phyloP scores from a whole-genome alignment of 1,139 yeast genomes.

The Candida tetrigidarum region DNA sequence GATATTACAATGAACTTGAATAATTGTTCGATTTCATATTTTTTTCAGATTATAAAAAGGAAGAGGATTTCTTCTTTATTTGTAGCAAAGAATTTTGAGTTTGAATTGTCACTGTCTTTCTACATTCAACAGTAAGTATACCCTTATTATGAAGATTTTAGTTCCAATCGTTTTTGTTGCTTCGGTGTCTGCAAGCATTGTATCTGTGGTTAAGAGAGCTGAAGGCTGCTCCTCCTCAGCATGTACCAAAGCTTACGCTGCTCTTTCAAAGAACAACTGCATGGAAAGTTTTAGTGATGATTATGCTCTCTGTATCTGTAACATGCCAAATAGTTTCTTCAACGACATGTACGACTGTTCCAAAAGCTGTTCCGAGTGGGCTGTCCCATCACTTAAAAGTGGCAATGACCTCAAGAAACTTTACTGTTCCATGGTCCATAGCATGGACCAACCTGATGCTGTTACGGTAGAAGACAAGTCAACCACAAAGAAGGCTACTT shows the following conservation, averaged over 20 bases:
- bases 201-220: background rate
- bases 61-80: too few species aligned
- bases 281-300: background rate
- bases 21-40: too few species aligned
- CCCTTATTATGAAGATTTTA: background rate
- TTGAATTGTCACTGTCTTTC: too few species aligned
- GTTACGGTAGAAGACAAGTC: background rate
- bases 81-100: too few species aligned
- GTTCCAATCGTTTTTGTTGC: background rate
- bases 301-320: background rate
- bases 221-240: background rate
- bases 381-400: background rate
- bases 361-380: background rate
- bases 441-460: background rate
- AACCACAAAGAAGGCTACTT: background rate
- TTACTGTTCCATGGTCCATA: background rate
- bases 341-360: slow-evolving; percentile 1
- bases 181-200: background rate
- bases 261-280: background rate
- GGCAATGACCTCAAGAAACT: background rate
- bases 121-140: too few species aligned
- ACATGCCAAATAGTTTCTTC: background rate
- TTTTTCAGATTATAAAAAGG: too few species aligned
- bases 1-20: too few species aligned
- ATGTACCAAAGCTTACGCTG: background rate